Evolutionary conservation across 192 early-diverging fungal genomes (phyloP), one percentile per base, ranked within the genome.

Genomic region (Thamnidium elegans): DNA sequence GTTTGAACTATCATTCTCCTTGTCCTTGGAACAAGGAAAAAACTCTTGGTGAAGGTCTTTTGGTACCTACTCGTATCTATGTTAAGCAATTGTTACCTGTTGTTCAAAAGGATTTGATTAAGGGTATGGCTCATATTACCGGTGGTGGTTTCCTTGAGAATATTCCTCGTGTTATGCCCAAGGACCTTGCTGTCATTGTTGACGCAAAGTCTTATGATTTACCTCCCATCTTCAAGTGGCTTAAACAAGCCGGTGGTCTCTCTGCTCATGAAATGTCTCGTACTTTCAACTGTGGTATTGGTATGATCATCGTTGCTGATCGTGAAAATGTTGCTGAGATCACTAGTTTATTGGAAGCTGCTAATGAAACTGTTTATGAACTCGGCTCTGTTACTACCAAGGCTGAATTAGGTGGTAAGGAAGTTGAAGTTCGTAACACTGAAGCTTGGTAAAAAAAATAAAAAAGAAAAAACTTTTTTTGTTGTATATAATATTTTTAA

Each of bases 221-320:
- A 63, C 94, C 92, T 19, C 78, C 86, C n/a, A 92, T 98, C 54
- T 99, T 99, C 82, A 84, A 87, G 71, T 99, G 97, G 97, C 66
- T 98, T 62, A 91, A 92, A 81, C 69, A 78, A 55, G 81, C 89
- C 19, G 97, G 97, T 50, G 85, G 90, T 59, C 77, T 95, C 26
- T 83, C 84, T 2, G 79, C 85, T 62, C 75, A 79, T 62, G 97
- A 99, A 75, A 89, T 99, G 82, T 88, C 93, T 7, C 86, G 97
- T 53, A 98, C 97, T 0, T 99, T 99, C 83, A 99, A 99, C 89
- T 97, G 95, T 74, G 97, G 97, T 65, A 92, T 99, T 65, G 97
- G 97, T 61, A 97, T 99, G 96, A 91, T 97, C 26, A 72, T 98
- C 8, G 86, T 98, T 31, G 94, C 93, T 10, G 83, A 83, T 43